phyloP scores from a whole-genome alignment of 768 basidiomycete species.

The Polyporus arcularius region DNA sequence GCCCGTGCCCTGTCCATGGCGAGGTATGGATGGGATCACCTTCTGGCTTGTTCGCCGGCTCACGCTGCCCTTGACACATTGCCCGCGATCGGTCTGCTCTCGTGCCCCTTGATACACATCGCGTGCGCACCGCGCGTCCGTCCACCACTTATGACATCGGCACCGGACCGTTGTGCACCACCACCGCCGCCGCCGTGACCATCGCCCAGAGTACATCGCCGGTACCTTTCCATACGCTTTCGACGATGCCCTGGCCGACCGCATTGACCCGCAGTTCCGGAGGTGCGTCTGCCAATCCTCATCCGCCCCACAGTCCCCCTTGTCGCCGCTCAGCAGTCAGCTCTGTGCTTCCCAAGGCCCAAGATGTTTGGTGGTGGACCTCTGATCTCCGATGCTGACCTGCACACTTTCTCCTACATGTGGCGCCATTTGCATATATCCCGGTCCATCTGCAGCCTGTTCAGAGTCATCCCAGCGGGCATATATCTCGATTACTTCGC shows the following conservation, averaged over 20 bases:
- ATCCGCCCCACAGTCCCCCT: not conserved
- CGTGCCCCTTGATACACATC: not conserved
- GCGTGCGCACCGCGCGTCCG: not conserved
- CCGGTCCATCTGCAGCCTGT: slow-evolving; percentile 43
- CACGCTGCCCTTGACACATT: not conserved
- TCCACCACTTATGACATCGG: not conserved
- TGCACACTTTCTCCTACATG: too few species aligned
- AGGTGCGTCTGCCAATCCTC: slow-evolving; percentile 13
- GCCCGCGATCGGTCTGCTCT: not conserved
- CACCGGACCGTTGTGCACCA: not conserved
- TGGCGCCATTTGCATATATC: not conserved
- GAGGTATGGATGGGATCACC: slow-evolving; percentile 38
- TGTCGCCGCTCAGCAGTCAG: too few species aligned
- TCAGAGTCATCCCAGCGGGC: slow-evolving; percentile 58
- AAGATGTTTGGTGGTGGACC: too few species aligned
- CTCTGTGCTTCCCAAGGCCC: too few species aligned
- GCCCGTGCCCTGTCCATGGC: slow-evolving; percentile 50
- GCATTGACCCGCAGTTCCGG: slow-evolving; percentile 18
- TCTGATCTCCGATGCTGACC: too few species aligned
- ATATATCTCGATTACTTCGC: slow-evolving; percentile 62
- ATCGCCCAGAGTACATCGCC: slow-evolving; percentile 30
- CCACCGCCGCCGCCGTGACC: not conserved
- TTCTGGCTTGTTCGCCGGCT: not conserved
- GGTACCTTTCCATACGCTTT: slow-evolving; percentile 32
- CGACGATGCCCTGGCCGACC: slow-evolving; percentile 5